phyloP scores from a whole-genome alignment of 345 rosid species.

The Populus pruinosa region DNA sequence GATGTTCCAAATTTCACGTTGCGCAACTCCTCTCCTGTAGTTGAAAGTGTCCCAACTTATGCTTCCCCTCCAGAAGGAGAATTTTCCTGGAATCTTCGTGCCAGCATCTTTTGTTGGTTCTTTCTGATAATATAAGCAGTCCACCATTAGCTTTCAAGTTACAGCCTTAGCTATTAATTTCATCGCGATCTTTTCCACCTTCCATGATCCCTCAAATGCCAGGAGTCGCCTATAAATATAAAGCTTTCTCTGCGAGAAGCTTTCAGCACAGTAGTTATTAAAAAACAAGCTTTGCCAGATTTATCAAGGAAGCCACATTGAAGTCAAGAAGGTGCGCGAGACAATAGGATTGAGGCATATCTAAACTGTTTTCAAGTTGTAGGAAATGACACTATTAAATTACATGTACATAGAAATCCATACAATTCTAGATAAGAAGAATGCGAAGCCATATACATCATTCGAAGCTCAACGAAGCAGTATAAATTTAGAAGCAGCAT shows the following conservation, averaged over 20 bases:
- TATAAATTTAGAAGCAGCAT: constrained; percentile 34
- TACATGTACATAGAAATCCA: not conserved
- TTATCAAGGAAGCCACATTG: not conserved
- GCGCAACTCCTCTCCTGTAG: not conserved
- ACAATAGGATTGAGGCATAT: not conserved
- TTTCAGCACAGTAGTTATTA: not conserved
- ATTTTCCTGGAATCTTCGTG: not conserved
- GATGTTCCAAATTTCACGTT: not conserved
- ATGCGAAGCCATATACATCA: not conserved
- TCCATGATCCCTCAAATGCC: not conserved
- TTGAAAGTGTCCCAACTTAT: not conserved
- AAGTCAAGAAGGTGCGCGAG: not conserved
- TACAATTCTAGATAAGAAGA: not conserved
- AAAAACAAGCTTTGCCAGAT: not conserved
- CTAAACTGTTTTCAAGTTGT: constrained; percentile 5
- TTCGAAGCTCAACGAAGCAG: not conserved
- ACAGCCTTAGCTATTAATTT: not conserved
- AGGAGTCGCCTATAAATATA: not conserved
- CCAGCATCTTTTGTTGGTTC: not conserved
- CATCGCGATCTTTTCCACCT: not conserved
- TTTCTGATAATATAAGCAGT: not conserved
- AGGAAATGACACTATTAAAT: not conserved
- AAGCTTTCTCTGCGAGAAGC: not conserved
- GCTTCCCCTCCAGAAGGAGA: not conserved
- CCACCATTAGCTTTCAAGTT: not conserved